Evolutionary conservation across 768 basidiomycete genomes (phyloP).

Genomic region (Cystofilobasidium ferigula): DNA sequence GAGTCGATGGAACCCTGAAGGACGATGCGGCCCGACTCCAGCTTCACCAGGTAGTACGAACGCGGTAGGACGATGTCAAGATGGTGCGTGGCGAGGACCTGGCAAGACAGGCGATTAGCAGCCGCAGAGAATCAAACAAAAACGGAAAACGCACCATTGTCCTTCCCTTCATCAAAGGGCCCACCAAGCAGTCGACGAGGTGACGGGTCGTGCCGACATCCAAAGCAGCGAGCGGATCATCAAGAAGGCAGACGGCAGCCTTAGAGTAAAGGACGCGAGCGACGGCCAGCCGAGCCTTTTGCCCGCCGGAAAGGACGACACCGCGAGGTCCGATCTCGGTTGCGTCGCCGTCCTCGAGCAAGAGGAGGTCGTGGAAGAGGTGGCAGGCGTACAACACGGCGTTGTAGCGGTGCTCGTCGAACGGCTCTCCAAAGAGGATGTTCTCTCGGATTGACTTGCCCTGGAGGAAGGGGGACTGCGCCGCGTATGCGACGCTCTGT

Average conservation of each 20-base stretch:
- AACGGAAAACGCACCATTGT: slow-evolving; percentile 35
- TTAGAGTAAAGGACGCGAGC: slow-evolving; percentile 70
- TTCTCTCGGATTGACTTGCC: slow-evolving; percentile 9
- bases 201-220: slow-evolving; percentile 18
- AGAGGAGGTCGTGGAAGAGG: slow-evolving; percentile 26
- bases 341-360: slow-evolving; percentile 29
- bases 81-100: slow-evolving; percentile 61
- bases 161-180: slow-evolving; percentile 35
- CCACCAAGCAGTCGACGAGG: slow-evolving; percentile 29
- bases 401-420: slow-evolving; percentile 15
- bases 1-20: slow-evolving; percentile 58
- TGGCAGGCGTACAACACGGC: slow-evolving; percentile 16
- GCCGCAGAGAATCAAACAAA: slow-evolving; percentile 20
- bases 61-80: slow-evolving; percentile 69
- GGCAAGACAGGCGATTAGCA: neutral
- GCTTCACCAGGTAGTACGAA: slow-evolving; percentile 59
- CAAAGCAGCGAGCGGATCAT: slow-evolving; percentile 71
- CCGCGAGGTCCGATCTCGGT: slow-evolving; percentile 28
- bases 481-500: slow-evolving; percentile 10
- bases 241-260: slow-evolving; percentile 52
- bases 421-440: slow-evolving; percentile 9
- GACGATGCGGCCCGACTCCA: slow-evolving; percentile 71
- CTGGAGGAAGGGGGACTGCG: slow-evolving; percentile 23
- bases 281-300: slow-evolving; percentile 65
- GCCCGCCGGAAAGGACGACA: slow-evolving; percentile 31